These are phyloP conservation scores for Sporisorium sorghi DNA, from an alignment of 1,284 basidiomycete species.

Conservation along the genomic window DNA sequence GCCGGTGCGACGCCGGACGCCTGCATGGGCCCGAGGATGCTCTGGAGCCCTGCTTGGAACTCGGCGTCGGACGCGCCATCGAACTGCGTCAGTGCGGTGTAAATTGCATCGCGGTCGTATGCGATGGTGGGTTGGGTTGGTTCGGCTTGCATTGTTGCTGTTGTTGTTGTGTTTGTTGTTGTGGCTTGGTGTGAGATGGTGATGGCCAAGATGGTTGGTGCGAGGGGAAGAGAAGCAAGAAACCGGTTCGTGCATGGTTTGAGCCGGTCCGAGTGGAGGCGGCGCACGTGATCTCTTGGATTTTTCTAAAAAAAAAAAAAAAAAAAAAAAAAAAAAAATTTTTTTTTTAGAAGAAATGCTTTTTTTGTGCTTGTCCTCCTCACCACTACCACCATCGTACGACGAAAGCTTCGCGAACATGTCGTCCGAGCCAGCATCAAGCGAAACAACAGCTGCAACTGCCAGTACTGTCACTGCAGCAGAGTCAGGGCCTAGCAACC, in stretches of 20 bases:
- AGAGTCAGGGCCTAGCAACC: conserved; percentile 30
- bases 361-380: background rate
- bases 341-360: conserved; percentile 8
- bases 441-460: background rate
- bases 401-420: background rate
- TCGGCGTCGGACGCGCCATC: conserved; percentile 38
- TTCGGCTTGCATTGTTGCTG: conserved; percentile 31
- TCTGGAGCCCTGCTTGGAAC: conserved; percentile 52
- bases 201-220: background rate
- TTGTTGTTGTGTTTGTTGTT: background rate
- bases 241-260: conserved; percentile 18
- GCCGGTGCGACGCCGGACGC: conserved; percentile 40
- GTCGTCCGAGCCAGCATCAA: conserved; percentile 17
- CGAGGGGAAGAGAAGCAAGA: background rate
- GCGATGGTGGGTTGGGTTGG: conserved; percentile 23
- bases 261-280: conserved; percentile 25
- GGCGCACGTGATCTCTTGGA: conserved; percentile 11
- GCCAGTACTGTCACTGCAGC: background rate
- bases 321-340: conserved; percentile 7
- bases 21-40: conserved; percentile 52
- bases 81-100: conserved; percentile 32
- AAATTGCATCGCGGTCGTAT: conserved; percentile 41
- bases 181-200: background rate
- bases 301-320: conserved; percentile 8
- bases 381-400: conserved; percentile 1